phyloP scores from a whole-genome alignment of 805 yeast genomes.

The Saccharomycopsis selenospora region DNA sequence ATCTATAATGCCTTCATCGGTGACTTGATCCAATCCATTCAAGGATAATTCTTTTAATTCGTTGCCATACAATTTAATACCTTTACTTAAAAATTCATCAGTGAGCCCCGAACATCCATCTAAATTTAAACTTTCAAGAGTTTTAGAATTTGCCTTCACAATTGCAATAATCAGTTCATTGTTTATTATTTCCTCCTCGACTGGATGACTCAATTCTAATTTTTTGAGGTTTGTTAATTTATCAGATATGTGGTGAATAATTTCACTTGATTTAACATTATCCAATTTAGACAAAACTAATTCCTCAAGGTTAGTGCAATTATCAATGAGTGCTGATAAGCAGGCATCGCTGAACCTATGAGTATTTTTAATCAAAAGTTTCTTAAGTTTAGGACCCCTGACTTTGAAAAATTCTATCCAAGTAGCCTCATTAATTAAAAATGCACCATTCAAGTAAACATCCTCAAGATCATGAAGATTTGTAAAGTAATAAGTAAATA shows the following conservation, averaged over 20 bases:
- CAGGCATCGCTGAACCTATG: constrained; percentile 73
- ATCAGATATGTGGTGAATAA: constrained; percentile 34
- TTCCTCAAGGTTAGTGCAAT: constrained; percentile 51
- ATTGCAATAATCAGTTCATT: constrained; percentile 62
- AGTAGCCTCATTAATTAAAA: constrained; percentile 62
- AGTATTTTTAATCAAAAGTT: constrained; percentile 67
- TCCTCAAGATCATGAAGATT: constrained; percentile 49
- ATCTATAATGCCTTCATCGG: constrained; percentile 56
- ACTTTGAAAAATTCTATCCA: constrained; percentile 73
- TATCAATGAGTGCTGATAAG: constrained; percentile 51
- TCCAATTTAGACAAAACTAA: constrained; percentile 65
- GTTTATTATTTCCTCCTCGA: constrained; percentile 52
- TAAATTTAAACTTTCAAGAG: constrained; percentile 49
- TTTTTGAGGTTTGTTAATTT: constrained; percentile 44
- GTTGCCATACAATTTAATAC: constrained; percentile 51
- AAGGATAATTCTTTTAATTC: constrained; percentile 54
- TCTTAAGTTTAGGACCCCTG: constrained; percentile 45
- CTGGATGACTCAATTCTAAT: constrained; percentile 65
- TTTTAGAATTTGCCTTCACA: constrained; percentile 53
- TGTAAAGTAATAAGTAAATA: constrained; percentile 52
- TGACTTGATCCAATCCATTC: constrained; percentile 51
- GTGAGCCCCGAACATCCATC: constrained; percentile 73
- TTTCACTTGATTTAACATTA: constrained; percentile 31
- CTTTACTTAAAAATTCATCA: constrained; percentile 52
- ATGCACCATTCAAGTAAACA: constrained; percentile 80